These are phyloP conservation scores for Lobosporangium transversale DNA, from an alignment of 192 early-diverging fungal genomes.

Conservation along the genomic window DNA sequence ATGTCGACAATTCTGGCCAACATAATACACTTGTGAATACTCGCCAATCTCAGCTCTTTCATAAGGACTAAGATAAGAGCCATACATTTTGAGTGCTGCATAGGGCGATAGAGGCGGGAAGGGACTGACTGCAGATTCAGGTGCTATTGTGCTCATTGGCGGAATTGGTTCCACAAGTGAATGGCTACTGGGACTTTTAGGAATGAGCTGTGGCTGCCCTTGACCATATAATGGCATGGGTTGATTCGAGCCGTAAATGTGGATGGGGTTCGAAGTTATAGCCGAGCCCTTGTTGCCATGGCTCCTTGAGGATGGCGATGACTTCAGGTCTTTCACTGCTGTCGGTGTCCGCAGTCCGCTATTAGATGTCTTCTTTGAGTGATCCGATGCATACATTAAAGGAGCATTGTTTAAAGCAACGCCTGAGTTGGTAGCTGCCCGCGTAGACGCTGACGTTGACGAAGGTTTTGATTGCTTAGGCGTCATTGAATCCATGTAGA, in stretches of 20 bases:
- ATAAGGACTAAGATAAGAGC: conserved; percentile 77
- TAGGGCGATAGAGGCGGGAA: conserved; percentile 63
- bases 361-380: conserved; percentile 28
- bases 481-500: not conserved
- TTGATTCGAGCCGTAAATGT: conserved; percentile 22
- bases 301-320: conserved; percentile 25
- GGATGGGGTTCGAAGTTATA: conserved; percentile 20
- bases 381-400: conserved; percentile 9
- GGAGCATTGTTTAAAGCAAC: not conserved
- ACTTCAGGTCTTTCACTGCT: conserved; percentile 32
- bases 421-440: not conserved
- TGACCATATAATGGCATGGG: conserved; percentile 45
- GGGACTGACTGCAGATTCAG: conserved; percentile 1
- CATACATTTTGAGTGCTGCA: conserved; percentile 71
- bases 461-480: conserved; percentile 10
- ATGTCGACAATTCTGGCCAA: conserved; percentile 73
- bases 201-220: conserved; percentile 7
- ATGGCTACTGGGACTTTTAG: not conserved
- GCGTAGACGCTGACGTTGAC: not conserved
- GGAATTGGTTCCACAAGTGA: conserved; percentile 12
- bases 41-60: conserved; percentile 90
- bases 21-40: conserved; percentile 91
- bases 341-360: conserved; percentile 49
- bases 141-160: not conserved
- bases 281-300: conserved; percentile 7